Conservation (phyloP, 1,139 yeast species). For the Hyphopichia pseudoburtonii region DNA sequence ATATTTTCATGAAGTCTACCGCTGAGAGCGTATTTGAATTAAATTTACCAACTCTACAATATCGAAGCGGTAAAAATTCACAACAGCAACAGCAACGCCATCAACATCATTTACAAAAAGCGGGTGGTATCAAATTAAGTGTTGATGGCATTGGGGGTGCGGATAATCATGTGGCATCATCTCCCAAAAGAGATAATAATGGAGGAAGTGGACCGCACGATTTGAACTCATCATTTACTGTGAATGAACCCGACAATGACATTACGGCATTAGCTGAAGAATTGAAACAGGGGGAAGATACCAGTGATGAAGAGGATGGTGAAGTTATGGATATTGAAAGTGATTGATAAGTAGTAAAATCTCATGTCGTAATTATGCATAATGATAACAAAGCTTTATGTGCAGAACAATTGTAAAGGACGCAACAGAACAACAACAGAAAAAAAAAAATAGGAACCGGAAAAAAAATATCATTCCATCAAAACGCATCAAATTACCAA, state of each 20-base stretch:
- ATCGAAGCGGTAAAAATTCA: conserved; percentile 8
- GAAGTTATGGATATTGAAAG: conserved; percentile 67
- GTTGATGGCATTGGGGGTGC: no score
- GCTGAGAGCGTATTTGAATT: conserved; percentile 17
- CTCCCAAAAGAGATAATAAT: no score
- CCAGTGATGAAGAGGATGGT: conserved; percentile 60
- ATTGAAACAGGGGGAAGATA: conserved; percentile 51
- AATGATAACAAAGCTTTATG: no score
- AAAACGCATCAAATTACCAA: no score
- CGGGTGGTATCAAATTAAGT: no score
- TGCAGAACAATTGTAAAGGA: no score
- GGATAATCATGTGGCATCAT: no score
- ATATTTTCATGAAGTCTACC: conserved; percentile 23
- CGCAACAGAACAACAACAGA: no score
- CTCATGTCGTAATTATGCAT: neutral
- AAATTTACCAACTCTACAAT: conserved; percentile 19
- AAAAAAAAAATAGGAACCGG: no score
- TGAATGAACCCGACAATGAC: conserved; percentile 20
- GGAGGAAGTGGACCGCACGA: no score
- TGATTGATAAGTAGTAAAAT: conserved; percentile 35
- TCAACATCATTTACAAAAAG: conserved; percentile 1
- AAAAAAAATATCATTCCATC: no score
- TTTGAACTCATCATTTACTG: conserved; percentile 9
- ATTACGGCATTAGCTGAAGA: conserved; percentile 37
- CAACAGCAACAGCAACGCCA: neutral